These are phyloP conservation scores for Teunomyces panamensis DNA, from an alignment of 805 yeast genomes.

Conservation along the genomic window DNA sequence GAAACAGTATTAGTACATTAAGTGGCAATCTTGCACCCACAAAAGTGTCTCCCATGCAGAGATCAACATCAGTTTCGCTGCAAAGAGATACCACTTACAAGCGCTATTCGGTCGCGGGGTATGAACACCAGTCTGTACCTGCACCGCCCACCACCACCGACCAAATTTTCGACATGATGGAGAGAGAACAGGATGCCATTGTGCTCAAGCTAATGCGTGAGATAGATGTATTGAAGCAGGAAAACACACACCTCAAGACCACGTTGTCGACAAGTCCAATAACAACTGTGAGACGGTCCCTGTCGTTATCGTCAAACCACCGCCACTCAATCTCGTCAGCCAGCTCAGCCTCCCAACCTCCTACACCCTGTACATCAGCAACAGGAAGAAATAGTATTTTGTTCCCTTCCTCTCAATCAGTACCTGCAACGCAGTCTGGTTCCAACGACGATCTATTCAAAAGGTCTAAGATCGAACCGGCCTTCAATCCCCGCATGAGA, in stretches of 20 bases:
- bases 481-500: slow-evolving; percentile 9
- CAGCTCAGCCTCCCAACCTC: slow-evolving; percentile 5
- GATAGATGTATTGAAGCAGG: slow-evolving; percentile 52
- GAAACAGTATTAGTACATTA: slow-evolving; percentile 2
- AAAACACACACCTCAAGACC: slow-evolving; percentile 40
- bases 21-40: slow-evolving; percentile 1
- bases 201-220: slow-evolving; percentile 66
- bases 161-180: slow-evolving; percentile 58
- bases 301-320: slow-evolving; percentile 12
- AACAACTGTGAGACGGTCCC: slow-evolving; percentile 9
- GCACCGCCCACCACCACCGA: slow-evolving; percentile 29
- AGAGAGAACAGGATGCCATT: slow-evolving; percentile 73
- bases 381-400: slow-evolving; percentile 12
- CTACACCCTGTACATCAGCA: slow-evolving; percentile 2
- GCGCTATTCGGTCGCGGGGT: slow-evolving; percentile 9
- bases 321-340: slow-evolving; percentile 10
- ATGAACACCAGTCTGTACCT: not conserved
- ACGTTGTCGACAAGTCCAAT: not conserved
- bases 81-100: not conserved
- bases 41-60: slow-evolving; percentile 7
- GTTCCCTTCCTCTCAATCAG: slow-evolving; percentile 8
- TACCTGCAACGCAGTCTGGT: not conserved
- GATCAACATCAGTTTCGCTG: slow-evolving; percentile 7
- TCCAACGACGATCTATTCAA: slow-evolving; percentile 8
- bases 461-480: slow-evolving; percentile 6